Percentiles rank a stretch among this genome's conserved stretches.
Conservation (phyloP, 2,329 filamentous ascomycete genomes). For the Tolypocladium guangdongense region DNA sequence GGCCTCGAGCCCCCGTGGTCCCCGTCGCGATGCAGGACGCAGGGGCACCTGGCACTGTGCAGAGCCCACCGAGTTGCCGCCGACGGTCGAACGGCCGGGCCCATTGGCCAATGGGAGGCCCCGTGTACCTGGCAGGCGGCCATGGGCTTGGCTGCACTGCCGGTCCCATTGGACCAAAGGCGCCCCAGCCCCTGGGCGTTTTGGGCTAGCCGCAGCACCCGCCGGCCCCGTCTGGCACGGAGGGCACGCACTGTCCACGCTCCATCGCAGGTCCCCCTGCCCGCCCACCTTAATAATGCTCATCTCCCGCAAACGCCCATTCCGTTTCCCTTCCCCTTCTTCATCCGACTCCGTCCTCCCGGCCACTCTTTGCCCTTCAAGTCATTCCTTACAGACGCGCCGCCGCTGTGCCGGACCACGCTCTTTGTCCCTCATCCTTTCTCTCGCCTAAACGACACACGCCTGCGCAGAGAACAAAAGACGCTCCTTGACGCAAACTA, state of each 20-base stretch:
- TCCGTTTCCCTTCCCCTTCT: slow-evolving; percentile 3
- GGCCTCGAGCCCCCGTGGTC: background rate
- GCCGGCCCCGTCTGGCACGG: background rate
- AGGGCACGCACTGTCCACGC: background rate
- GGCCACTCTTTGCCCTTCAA: slow-evolving; percentile 9
- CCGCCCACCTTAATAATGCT: slow-evolving; percentile 9
- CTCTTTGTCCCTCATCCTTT: slow-evolving; percentile 2
- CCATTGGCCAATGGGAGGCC: slow-evolving; percentile 1
- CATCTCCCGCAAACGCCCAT: slow-evolving; percentile 8
- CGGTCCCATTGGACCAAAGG: slow-evolving; percentile 2
- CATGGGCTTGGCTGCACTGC: background rate
- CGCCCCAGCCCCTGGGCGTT: background rate
- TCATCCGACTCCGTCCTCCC: slow-evolving; percentile 3
- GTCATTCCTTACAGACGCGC: slow-evolving; percentile 10
- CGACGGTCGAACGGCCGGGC: background rate
- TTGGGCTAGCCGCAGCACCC: background rate
- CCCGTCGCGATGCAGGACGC: background rate
- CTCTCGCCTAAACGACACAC: background rate
- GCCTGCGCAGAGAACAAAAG: background rate
- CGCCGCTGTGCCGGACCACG: slow-evolving; percentile 6
- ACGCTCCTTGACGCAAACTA: background rate
- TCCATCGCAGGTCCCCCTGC: background rate
- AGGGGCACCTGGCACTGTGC: background rate
- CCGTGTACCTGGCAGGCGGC: slow-evolving; percentile 2
- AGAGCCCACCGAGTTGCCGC: background rate